phyloP scores from a whole-genome alignment of 2,329 filamentous ascomycete genomes.

The Penicillium sclerotiorum region DNA sequence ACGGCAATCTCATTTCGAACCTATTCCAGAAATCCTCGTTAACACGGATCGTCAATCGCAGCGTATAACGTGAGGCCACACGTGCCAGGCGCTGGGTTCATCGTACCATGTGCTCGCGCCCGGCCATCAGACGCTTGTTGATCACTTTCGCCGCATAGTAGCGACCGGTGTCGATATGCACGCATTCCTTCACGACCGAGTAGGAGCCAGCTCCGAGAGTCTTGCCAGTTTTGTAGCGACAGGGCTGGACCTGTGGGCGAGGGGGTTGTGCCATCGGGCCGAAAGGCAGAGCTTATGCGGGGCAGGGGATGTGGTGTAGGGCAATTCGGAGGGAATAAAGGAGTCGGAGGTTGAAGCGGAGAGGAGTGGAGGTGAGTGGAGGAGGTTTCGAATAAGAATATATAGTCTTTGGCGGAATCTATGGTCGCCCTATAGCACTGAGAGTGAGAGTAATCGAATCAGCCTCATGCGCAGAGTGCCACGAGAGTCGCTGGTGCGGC shows the following conservation, averaged over 20 bases:
- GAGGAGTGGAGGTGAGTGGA: neutral
- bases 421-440: too few species aligned
- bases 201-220: slow-evolving; percentile 95
- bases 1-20: slow-evolving; percentile 98
- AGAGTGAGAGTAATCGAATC: too few species aligned
- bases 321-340: neutral
- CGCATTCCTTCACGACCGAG: slow-evolving; percentile 97
- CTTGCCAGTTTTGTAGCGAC: slow-evolving; percentile 98
- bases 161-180: slow-evolving; percentile 94
- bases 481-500: slow-evolving; percentile 5
- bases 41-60: neutral
- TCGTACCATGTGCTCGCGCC: slow-evolving; percentile 94
- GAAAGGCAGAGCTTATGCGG: slow-evolving; percentile 1
- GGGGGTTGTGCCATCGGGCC: slow-evolving; percentile 35
- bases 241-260: slow-evolving; percentile 79
- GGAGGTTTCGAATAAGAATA: too few species aligned
- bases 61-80: neutral
- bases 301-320: too few species aligned
- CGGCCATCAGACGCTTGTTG: slow-evolving; percentile 97
- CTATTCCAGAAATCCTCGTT: slow-evolving; percentile 47
- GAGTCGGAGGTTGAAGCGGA: neutral
- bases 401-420: too few species aligned
- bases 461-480: slow-evolving; percentile 15
- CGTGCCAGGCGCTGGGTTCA: neutral
- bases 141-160: slow-evolving; percentile 99